Conservation (phyloP, 495 filamentous ascomycete species). For the Penicillium egyptiacum region DNA sequence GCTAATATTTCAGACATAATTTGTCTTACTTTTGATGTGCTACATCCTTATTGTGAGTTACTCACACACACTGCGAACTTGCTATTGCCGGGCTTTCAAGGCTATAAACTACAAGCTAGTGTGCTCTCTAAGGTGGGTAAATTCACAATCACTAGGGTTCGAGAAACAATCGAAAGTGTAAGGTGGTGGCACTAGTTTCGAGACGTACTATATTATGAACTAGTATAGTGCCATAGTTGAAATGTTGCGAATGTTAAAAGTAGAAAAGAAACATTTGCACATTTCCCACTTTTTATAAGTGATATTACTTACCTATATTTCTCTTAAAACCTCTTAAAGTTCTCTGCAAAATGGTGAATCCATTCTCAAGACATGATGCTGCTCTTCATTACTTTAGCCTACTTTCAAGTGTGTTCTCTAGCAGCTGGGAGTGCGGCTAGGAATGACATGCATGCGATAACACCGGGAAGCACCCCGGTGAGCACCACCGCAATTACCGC, state of each 20-base stretch:
- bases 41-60: too few species aligned
- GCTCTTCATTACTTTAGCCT: conserved; percentile 4
- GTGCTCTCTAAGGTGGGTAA: not conserved
- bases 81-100: too few species aligned
- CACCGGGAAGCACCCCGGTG: not conserved
- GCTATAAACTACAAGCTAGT: too few species aligned
- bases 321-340: not conserved
- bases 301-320: too few species aligned
- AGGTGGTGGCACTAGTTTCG: too few species aligned
- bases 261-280: conserved; percentile 2
- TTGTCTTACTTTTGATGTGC: too few species aligned
- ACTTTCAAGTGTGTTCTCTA: conserved; percentile 1
- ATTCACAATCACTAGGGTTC: too few species aligned
- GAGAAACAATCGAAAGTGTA: not conserved
- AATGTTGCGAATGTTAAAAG: not conserved
- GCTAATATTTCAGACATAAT: too few species aligned
- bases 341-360: not conserved
- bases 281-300: not conserved
- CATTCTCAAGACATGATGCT: conserved; percentile 1
- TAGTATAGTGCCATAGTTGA: not conserved
- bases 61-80: too few species aligned
- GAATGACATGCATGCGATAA: not conserved
- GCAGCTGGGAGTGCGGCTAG: not conserved
- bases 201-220: too few species aligned
- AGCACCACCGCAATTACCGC: not conserved